Conservation (phyloP, 352 stramenopile species). For the Phytophthora pinifolia region DNA sequence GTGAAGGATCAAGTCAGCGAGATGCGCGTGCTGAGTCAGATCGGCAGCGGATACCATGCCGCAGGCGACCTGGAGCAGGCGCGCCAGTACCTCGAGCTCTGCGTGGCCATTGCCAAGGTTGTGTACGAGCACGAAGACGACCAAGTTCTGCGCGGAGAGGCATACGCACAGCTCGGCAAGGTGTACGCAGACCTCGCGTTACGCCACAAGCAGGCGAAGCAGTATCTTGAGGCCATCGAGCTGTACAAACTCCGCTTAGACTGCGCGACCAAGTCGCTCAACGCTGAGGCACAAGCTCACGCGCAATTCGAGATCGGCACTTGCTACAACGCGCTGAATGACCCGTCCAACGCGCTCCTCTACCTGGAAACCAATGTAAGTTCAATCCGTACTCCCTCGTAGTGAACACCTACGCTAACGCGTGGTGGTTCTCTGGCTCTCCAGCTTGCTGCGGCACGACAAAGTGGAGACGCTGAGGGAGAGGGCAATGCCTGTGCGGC, state of each 20-base stretch:
- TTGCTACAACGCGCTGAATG: slow-evolving; percentile 68
- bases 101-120: slow-evolving; percentile 71
- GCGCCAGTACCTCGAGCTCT: slow-evolving; percentile 78
- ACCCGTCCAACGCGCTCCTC: slow-evolving; percentile 66
- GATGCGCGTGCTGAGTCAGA: slow-evolving; percentile 83
- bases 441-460: slow-evolving; percentile 57
- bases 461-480: slow-evolving; percentile 58
- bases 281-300: slow-evolving; percentile 53
- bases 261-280: slow-evolving; percentile 62
- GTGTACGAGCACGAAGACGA: slow-evolving; percentile 76
- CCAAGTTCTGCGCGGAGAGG: slow-evolving; percentile 47
- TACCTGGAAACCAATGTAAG: slow-evolving; percentile 84
- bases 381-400: not conserved
- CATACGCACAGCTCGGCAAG: slow-evolving; percentile 66
- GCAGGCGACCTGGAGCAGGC: slow-evolving; percentile 74
- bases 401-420: slow-evolving; percentile 1
- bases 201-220: slow-evolving; percentile 37
- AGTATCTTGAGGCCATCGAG: slow-evolving; percentile 58
- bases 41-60: slow-evolving; percentile 81
- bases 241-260: slow-evolving; percentile 78
- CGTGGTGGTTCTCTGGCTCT: slow-evolving; percentile 2
- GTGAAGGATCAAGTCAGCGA: slow-evolving; percentile 86
- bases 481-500: slow-evolving; percentile 87
- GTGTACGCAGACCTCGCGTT: slow-evolving; percentile 75
- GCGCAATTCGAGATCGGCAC: slow-evolving; percentile 78